These are phyloP conservation scores for Dactylonectria macrodidyma DNA, from an alignment of 2,329 filamentous ascomycete species.

Conservation along the genomic window DNA sequence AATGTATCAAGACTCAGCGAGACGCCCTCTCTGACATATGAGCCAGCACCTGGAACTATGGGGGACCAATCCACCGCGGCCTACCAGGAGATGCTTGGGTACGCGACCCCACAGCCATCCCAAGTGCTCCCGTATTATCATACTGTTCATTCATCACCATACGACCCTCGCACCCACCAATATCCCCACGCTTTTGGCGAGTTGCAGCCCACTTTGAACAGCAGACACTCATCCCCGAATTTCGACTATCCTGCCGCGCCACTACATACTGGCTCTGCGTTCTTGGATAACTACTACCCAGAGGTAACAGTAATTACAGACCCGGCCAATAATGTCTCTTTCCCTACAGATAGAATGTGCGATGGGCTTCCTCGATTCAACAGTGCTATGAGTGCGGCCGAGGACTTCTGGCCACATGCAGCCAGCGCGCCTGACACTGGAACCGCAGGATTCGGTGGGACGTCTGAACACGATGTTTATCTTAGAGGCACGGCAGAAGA, in stretches of 20 bases:
- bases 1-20: slow-evolving; percentile 40
- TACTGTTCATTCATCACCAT: slow-evolving; percentile 29
- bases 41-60: slow-evolving; percentile 23
- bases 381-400: slow-evolving; percentile 10
- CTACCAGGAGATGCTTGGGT: slow-evolving; percentile 37
- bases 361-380: slow-evolving; percentile 29
- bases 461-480: slow-evolving; percentile 47
- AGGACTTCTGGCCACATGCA: slow-evolving; percentile 36
- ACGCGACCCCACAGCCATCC: slow-evolving; percentile 29
- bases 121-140: slow-evolving; percentile 34
- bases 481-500: slow-evolving; percentile 52
- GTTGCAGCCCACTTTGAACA: slow-evolving; percentile 31
- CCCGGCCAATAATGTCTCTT: slow-evolving; percentile 27
- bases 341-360: slow-evolving; percentile 20
- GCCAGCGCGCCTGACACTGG: slow-evolving; percentile 27
- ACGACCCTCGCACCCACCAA: slow-evolving; percentile 30
- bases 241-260: slow-evolving; percentile 36
- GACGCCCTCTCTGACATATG: slow-evolving; percentile 34
- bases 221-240: slow-evolving; percentile 42
- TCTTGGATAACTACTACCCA: slow-evolving; percentile 31
- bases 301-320: slow-evolving; percentile 1
- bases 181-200: slow-evolving; percentile 23
- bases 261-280: slow-evolving; percentile 19
- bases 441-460: slow-evolving; percentile 31
- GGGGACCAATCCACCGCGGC: slow-evolving; percentile 17